Base-by-base conservation (phyloP, 805 yeast species). In the Sugiyamaella marilandica region DNA sequence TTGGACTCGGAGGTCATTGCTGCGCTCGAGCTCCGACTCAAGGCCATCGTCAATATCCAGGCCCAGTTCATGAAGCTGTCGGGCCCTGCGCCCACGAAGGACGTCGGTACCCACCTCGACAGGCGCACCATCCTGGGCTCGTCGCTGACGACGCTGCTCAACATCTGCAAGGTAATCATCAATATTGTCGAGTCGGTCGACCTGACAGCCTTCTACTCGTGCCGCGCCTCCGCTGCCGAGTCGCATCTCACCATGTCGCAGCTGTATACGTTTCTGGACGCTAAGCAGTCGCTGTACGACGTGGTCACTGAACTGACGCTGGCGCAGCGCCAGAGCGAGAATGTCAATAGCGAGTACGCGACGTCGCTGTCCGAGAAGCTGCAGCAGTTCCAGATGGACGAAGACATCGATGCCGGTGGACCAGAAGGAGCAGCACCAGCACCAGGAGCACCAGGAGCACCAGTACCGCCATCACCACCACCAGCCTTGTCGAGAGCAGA, bases 271-370 rank as follows among this genome's bases (percentile, higher is more conserved):
- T 89, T 86, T 63, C 79, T 83, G 62, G 85, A 84, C 56, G 70
- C 78, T 45, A 90, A 89, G 61, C 96, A 89, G 64, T 75, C 78
- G 8, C 65, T 87, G 24, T 91, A 88, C 65, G 62, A 57, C 14
- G 58, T 35, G 24, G 36, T 58, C 32, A 48, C 52, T 11, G 56
- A 52, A 11, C 46, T 56, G 32, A 41, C 45, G 4, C 43, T 44
- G 13, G 54, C 48, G 11, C 39, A 46, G 29, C 49, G 50, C 31
- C 53, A 58, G 35, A 45, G 31, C 24, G 61, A 59, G 26, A 21
- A 48, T 11, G 48, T 56, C 14, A 57, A 49, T 31, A 46, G 45
- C 18, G 63, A 54, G 14, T 52, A 54, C 36, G 33, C 59, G n/a
- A 52, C 52, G 5, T 55, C 62, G 16, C 36, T 60, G 16, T 44